These are phyloP conservation scores for Plasmodium berghei DNA, from an alignment of 169 alveolate species.

Conservation along the genomic window DNA sequence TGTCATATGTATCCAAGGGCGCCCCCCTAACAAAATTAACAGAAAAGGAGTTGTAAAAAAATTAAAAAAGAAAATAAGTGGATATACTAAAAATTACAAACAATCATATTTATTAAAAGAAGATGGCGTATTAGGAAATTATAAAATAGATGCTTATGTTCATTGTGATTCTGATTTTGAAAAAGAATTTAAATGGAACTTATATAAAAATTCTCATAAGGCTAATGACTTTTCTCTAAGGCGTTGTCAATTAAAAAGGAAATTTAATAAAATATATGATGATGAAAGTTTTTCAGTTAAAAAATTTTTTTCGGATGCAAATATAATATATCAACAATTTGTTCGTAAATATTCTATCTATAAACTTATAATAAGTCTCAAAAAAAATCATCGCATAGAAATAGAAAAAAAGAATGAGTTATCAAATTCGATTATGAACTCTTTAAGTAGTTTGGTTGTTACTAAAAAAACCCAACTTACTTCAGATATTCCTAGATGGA, in stretches of 20 bases:
- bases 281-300: constrained; percentile 28
- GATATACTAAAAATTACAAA: constrained; percentile 13
- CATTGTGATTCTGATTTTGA: constrained; percentile 18
- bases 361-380: constrained; percentile 1
- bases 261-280: constrained; percentile 17
- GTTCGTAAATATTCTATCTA: neutral
- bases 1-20: too few relatives aligned
- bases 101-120: constrained; percentile 16
- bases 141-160: constrained; percentile 34
- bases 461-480: neutral
- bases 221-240: neutral
- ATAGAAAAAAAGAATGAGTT: constrained; percentile 5
- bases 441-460: constrained; percentile 2
- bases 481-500: constrained; percentile 27
- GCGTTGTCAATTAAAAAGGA: constrained; percentile 10
- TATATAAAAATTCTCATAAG: constrained; percentile 13
- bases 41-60: neutral
- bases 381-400: neutral
- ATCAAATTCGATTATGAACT: constrained; percentile 11
- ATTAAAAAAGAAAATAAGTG: neutral
- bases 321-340: constrained; percentile 25
- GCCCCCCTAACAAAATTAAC: too few relatives aligned
- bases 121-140: constrained; percentile 11
- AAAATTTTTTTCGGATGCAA: constrained; percentile 30
- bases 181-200: constrained; percentile 46